phyloP scores from a whole-genome alignment of 768 basidiomycete genomes.

The Coprinopsis marcescibilis region DNA sequence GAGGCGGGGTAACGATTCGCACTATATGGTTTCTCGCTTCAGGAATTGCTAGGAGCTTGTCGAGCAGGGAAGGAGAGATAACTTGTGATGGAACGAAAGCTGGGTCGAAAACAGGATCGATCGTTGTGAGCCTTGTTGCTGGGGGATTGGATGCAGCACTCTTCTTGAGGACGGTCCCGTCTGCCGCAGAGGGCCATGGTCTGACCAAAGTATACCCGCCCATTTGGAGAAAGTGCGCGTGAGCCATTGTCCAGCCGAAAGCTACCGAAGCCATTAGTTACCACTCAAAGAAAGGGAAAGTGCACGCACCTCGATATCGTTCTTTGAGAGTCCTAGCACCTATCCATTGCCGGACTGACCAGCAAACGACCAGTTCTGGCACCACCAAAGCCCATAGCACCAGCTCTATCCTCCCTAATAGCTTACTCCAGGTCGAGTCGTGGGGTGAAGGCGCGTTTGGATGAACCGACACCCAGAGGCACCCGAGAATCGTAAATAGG shows the following conservation, averaged over 20 bases:
- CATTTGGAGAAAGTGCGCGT: slow-evolving; percentile 11
- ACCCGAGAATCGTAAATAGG: background rate
- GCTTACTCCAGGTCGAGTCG: slow-evolving; percentile 7
- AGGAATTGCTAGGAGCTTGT: background rate
- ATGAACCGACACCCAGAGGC: slow-evolving; percentile 7
- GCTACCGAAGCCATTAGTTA: background rate
- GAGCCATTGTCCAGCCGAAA: slow-evolving; percentile 3
- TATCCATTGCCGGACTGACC: slow-evolving; percentile 9
- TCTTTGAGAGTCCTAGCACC: slow-evolving; percentile 6
- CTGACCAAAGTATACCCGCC: slow-evolving; percentile 2
- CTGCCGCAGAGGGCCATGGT: background rate
- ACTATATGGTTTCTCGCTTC: background rate
- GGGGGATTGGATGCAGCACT: background rate
- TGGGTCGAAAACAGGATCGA: background rate
- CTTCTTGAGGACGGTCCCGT: background rate
- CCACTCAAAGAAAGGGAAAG: background rate
- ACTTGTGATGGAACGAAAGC: slow-evolving; percentile 1
- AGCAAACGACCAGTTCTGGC: slow-evolving; percentile 9
- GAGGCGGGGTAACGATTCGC: background rate
- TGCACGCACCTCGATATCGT: slow-evolving; percentile 6
- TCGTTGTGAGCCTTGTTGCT: background rate
- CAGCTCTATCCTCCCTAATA: slow-evolving; percentile 5
- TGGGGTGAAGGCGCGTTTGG: slow-evolving; percentile 7
- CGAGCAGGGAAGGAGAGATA: slow-evolving; percentile 1
- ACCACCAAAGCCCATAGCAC: slow-evolving; percentile 9